These are phyloP conservation scores for Blastomyces parvus DNA, from an alignment of 2,329 filamentous ascomycete species.

Conservation along the genomic window DNA sequence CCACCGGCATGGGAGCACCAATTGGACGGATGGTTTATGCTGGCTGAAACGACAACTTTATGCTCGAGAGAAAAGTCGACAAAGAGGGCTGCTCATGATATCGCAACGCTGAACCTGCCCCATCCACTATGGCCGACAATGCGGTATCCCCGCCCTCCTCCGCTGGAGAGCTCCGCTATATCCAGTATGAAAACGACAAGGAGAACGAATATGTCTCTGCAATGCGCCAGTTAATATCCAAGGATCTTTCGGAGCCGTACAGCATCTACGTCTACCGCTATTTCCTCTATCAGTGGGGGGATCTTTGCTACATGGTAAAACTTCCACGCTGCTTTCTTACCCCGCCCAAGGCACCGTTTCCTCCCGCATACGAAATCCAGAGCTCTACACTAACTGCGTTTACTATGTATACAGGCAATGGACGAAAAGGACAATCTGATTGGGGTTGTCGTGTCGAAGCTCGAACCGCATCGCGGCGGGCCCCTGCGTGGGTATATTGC, in stretches of 20 bases:
- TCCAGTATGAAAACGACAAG: constrained; percentile 50
- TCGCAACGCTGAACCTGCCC: not conserved
- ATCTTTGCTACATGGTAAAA: constrained; percentile 86
- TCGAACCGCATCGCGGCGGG: constrained; percentile 79
- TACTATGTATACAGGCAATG: constrained; percentile 36
- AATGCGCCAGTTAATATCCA: constrained; percentile 87
- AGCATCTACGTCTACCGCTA: constrained; percentile 99
- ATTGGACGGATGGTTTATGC: not conserved
- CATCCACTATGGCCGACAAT: constrained; percentile 6
- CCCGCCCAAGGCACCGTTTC: not conserved
- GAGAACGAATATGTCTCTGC: constrained; percentile 65
- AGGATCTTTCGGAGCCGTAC: constrained; percentile 94
- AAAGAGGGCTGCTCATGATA: not conserved
- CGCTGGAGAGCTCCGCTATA: constrained; percentile 39
- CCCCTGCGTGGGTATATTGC: constrained; percentile 91
- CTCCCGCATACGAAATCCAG: not conserved
- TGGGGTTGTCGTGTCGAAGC: constrained; percentile 88
- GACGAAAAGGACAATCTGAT: constrained; percentile 52
- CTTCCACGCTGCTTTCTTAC: not conserved
- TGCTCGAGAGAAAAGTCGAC: not conserved
- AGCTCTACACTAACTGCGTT: not conserved
- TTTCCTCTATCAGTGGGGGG: constrained; percentile 94
- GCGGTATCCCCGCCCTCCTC: not conserved
- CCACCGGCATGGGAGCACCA: not conserved
- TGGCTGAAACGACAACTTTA: not conserved